Percentiles rank a stretch among this genome's conserved stretches.
phyloP scores from a whole-genome alignment of 441 rosid genomes.

The Dalechampia spathulata region DNA sequence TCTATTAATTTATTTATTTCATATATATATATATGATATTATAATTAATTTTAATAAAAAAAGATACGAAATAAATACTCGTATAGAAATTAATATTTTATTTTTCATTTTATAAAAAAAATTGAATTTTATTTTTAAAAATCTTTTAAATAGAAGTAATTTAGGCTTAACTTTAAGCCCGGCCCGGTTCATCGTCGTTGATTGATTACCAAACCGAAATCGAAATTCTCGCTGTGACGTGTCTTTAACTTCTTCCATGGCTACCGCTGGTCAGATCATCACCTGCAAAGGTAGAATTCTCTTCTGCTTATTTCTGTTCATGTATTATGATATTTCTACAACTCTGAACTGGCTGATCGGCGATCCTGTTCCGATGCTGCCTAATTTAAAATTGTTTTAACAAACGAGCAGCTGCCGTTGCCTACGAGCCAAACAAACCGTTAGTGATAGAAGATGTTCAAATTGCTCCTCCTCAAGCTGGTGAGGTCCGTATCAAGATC shows the following conservation, averaged over 20 bases:
- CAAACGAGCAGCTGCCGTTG: slow-evolving; percentile 67
- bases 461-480: slow-evolving; percentile 92
- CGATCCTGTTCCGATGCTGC: slow-evolving; percentile 12
- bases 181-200: not conserved
- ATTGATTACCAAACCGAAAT: not conserved
- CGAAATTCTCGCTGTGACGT: not conserved
- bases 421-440: slow-evolving; percentile 86
- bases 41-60: too few species aligned
- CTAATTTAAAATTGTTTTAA: not conserved
- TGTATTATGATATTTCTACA: too few species aligned
- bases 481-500: slow-evolving; percentile 87
- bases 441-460: slow-evolving; percentile 76
- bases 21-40: too few species aligned
- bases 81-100: too few species aligned
- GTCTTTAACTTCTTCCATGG: slow-evolving; percentile 28
- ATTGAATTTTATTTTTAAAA: too few species aligned
- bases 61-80: too few species aligned
- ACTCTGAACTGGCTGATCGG: slow-evolving; percentile 6
- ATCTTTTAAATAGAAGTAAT: too few species aligned
- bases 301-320: not conserved
- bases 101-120: too few species aligned
- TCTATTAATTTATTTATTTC: too few species aligned
- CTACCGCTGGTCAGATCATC: slow-evolving; percentile 79
- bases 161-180: too few species aligned
- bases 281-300: slow-evolving; percentile 71